A percentile compares a stretch with the other conserved stretches of the same genome.
These are phyloP conservation scores for Komagataella populi DNA, from an alignment of 805 yeast genomes.

Conservation along the genomic window DNA sequence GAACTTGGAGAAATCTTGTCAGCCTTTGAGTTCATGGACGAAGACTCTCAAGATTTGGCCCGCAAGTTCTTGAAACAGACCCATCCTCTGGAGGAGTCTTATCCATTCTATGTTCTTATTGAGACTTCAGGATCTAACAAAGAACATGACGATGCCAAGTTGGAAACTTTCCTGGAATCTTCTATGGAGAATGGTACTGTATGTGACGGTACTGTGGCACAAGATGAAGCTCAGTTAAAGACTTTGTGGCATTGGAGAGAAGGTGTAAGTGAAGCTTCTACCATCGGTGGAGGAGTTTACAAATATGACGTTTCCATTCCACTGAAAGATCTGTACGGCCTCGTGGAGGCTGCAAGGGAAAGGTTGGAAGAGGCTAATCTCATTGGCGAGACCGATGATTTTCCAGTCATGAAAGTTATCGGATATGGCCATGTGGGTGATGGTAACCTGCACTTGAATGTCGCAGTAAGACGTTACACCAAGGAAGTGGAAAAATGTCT, in stretches of 20 bases:
- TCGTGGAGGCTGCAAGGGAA: constrained; percentile 67
- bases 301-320: constrained; percentile 95
- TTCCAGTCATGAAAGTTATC: constrained; percentile 78
- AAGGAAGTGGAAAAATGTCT: constrained; percentile 66
- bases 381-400: constrained; percentile 46
- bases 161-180: constrained; percentile 70
- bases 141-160: constrained; percentile 85
- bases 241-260: constrained; percentile 96
- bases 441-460: constrained; percentile 90
- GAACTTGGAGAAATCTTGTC: constrained; percentile 79
- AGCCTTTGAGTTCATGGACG: constrained; percentile 92
- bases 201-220: constrained; percentile 91
- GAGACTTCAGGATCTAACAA: constrained; percentile 95
- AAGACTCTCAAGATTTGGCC: constrained; percentile 51
- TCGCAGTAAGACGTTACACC: constrained; percentile 73
- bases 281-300: constrained; percentile 85
- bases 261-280: constrained; percentile 79
- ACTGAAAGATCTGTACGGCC: constrained; percentile 60
- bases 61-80: constrained; percentile 40
- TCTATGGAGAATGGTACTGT: constrained; percentile 79
- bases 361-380: constrained; percentile 43
- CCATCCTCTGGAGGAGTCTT: constrained; percentile 53
- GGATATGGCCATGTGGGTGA: constrained; percentile 99
- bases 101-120: constrained; percentile 82
- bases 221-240: constrained; percentile 77